Base-by-base conservation (phyloP, 1,284 basidiomycete genomes). In the Apiotrichum gracile region DNA sequence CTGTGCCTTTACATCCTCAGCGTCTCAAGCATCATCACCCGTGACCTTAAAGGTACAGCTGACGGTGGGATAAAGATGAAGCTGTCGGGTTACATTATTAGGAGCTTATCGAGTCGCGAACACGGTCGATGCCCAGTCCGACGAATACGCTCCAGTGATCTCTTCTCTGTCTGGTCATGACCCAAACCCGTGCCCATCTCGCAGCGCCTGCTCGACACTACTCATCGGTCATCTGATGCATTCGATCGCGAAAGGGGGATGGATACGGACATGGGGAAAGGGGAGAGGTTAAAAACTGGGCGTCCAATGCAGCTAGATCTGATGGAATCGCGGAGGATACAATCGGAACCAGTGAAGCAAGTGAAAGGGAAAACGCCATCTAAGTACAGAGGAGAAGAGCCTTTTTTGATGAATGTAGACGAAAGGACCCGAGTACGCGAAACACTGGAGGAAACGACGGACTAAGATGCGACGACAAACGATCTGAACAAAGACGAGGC, bases 161-260 rank as follows among this genome's bases (percentile, higher is more conserved):
- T n/a, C n/a, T n/a, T n/a, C n/a, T n/a, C n/a, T n/a, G n/a, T n/a
- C n/a, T n/a, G n/a, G n/a, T n/a, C n/a, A n/a, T n/a, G n/a, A n/a
- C n/a, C n/a, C n/a, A n/a, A n/a, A n/a, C n/a, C n/a, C n/a, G n/a
- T n/a, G n/a, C n/a, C n/a, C n/a, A n/a, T n/a, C n/a, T n/a, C n/a
- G n/a, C n/a, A n/a, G n/a, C n/a, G n/a, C n/a, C n/a, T n/a, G n/a
- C n/a, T n/a, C n/a, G n/a, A n/a, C n/a, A n/a, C n/a, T n/a, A n/a
- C n/a, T 21, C 37, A 38, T 38, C 37, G 37, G 37, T 47, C 45
- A 49, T 37, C 38, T 49, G 47, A 49, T 49, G 48, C 48, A 49
- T 49, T 49, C 40, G 48, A 49, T 49, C 48, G 48, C 39, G 22
- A n/a, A n/a, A n/a, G n/a, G 19, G 37, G 37, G 37, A 40, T 37